Evolutionary conservation across 164 flowering plant species (phyloP).

Genomic region (Chloranthus sessilifolius): DNA sequence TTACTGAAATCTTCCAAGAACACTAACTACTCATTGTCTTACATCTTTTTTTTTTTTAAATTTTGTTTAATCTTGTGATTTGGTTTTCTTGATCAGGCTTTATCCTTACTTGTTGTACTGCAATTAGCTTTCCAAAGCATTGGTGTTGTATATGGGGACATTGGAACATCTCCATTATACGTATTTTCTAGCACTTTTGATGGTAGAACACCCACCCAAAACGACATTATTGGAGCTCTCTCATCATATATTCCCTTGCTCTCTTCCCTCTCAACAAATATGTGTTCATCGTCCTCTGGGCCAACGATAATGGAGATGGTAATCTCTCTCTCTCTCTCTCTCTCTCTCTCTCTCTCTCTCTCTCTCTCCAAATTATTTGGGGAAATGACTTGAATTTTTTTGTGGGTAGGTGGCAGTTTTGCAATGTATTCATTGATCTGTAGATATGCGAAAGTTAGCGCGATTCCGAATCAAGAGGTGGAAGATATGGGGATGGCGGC

Average conservation of each 20-base stretch:
- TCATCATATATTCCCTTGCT: conserved; percentile 28
- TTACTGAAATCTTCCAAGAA: too few relatives aligned
- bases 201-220: conserved; percentile 8
- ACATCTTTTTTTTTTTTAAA: too few relatives aligned
- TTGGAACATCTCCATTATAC: conserved; percentile 32
- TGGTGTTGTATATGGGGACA: conserved; percentile 32
- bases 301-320: conserved; percentile 36
- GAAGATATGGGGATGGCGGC: conserved; percentile 11
- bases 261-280: conserved; percentile 30
- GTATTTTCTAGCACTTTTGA: conserved; percentile 23
- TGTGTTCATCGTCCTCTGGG: conserved; percentile 24
- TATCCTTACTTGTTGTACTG: conserved; percentile 12
- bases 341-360: too few relatives aligned
- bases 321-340: too few relatives aligned
- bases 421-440: conserved; percentile 23
- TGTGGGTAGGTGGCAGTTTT: conserved; percentile 20
- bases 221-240: conserved; percentile 27
- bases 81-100: conserved; percentile 5
- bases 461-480: conserved; percentile 14
- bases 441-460: conserved; percentile 15
- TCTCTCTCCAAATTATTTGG: neutral
- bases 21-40: too few relatives aligned
- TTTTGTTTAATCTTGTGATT: too few relatives aligned
- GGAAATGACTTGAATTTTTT: neutral
- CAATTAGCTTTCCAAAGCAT: conserved; percentile 24